Evolutionary conservation across 2,329 filamentous ascomycete genomes (phyloP).

Genomic region (Colletotrichum costaricense): DNA sequence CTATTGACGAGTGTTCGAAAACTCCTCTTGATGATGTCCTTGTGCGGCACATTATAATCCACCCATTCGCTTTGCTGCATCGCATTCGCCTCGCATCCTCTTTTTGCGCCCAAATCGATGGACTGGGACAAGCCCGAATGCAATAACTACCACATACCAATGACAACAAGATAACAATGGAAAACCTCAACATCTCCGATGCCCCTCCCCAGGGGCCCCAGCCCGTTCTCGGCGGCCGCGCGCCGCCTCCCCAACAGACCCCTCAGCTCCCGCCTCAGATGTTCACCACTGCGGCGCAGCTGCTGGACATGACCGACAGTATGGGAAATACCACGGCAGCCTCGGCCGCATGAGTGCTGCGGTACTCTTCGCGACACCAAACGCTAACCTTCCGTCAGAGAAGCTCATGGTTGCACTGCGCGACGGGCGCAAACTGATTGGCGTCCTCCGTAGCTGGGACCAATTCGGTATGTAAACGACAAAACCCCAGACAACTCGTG

Average conservation of each 20-base stretch:
- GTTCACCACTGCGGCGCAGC: conserved; percentile 97
- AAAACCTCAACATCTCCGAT: conserved; percentile 64
- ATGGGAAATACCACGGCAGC: conserved; percentile 54
- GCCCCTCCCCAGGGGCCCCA: conserved; percentile 53
- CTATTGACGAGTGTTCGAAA: not conserved
- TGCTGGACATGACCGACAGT: conserved; percentile 98
- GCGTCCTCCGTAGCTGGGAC: conserved; percentile 94
- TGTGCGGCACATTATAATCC: conserved; percentile 5
- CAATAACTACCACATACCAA: conserved; percentile 34
- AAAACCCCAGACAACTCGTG: conserved; percentile 1
- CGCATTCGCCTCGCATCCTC: not conserved
- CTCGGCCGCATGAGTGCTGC: conserved; percentile 15
- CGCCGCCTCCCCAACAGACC: conserved; percentile 52
- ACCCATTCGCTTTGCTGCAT: not conserved
- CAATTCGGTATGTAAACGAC: conserved; percentile 82
- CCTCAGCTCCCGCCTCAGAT: conserved; percentile 88
- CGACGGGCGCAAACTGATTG: conserved; percentile 93
- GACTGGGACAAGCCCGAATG: conserved; percentile 30
- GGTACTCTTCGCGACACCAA: not conserved
- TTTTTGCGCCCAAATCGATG: conserved; percentile 29
- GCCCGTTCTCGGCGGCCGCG: conserved; percentile 43
- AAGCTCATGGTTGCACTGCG: conserved; percentile 93
- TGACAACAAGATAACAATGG: conserved; percentile 53
- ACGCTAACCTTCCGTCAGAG: conserved; percentile 66
- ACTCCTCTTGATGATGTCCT: conserved; percentile 9